Base-by-base conservation (phyloP, 352 stramenopile genomes). In the Phytophthora pinifolia region DNA sequence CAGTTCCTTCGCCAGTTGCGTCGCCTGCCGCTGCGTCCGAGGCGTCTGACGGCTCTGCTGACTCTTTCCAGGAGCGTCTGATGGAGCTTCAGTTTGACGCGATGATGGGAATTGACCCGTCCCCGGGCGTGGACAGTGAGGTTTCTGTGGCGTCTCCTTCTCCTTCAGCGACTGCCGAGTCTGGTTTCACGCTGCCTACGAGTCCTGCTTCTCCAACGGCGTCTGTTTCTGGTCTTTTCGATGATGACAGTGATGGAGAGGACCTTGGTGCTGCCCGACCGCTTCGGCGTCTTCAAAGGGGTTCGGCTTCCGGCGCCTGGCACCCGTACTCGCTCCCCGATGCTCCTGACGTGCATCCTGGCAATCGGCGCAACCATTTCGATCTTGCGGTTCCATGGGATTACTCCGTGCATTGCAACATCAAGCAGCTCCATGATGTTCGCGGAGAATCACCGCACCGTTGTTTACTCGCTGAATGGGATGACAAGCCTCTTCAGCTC, bases 391-490 rank as follows among this genome's bases (percentile, higher is more conserved):
- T n/a, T 22, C 2, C 4, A 1, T 42, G 35, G 35, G 15, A 25
- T 25, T 42, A 42, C 20, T 25, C 15, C 35, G 35, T 42, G n/a
- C 7, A 7, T n/a, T 25, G 20, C 20, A 25, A 25, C 15, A 25
- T 25, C 35, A 6, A 14, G 2, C 35, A 42, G 13, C 35, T 42
- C 12, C 35, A 25, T 27, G 35, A 42, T 25, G n/a, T 42, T 7
- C 15, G 1, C 25, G 35, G 35, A 7, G 22, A 25, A 10, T 25
- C n/a, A 1, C 35, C 35, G 15, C 35, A 42, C n/a, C 14, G 35
- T n/a, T 42, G 35, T 25, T 42, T 42, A 14, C 35, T 42, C 35
- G 35, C 12, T 42, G 35, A 42, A 12, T 27, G 35, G 35, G 13
- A 42, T 4, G 12, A 0, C 35, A 17, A 25, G 3, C 20, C 20